These are phyloP conservation scores for Tricholoma bakamatsutake DNA, from an alignment of 768 basidiomycete genomes.

Conservation along the genomic window DNA sequence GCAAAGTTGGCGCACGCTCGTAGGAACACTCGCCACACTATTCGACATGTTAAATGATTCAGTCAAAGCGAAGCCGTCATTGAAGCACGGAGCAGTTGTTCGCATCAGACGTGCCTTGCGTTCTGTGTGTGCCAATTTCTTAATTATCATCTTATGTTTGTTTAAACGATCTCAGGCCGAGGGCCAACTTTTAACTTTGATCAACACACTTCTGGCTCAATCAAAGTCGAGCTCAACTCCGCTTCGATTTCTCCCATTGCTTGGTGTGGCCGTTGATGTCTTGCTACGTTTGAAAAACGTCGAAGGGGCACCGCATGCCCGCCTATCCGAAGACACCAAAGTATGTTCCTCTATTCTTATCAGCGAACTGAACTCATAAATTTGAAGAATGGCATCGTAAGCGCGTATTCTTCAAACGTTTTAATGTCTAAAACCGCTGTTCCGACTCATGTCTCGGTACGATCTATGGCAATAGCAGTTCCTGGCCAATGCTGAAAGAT, in stretches of 20 bases:
- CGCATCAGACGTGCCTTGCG: conserved; percentile 63
- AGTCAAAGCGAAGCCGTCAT: conserved; percentile 45
- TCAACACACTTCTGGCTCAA: conserved; percentile 46
- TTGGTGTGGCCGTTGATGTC: conserved; percentile 70
- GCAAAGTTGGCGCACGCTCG: conserved; percentile 45
- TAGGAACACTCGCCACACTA: conserved; percentile 52
- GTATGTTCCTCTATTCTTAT: conserved; percentile 19
- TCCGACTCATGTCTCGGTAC: conserved; percentile 53
- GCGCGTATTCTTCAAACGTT: conserved; percentile 53
- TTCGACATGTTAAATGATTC: conserved; percentile 57
- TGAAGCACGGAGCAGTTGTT: conserved; percentile 57
- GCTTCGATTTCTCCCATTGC: conserved; percentile 38
- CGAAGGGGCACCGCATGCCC: conserved; percentile 35
- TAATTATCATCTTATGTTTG: background rate
- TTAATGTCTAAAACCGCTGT: conserved; percentile 64
- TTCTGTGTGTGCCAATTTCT: conserved; percentile 32
- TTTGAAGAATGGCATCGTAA: conserved; percentile 49
- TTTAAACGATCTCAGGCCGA: conserved; percentile 25
- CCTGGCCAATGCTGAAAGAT: conserved; percentile 1
- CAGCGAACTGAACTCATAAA: background rate
- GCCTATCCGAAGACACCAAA: conserved; percentile 42
- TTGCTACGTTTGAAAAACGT: conserved; percentile 57
- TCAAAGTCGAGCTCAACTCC: conserved; percentile 44
- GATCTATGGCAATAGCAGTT: conserved; percentile 13
- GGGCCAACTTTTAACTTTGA: conserved; percentile 40